Evolutionary conservation across 2,329 filamentous ascomycete genomes (phyloP), one percentile per base, ranked within the genome.

Genomic region (Arthroderma uncinatum): DNA sequence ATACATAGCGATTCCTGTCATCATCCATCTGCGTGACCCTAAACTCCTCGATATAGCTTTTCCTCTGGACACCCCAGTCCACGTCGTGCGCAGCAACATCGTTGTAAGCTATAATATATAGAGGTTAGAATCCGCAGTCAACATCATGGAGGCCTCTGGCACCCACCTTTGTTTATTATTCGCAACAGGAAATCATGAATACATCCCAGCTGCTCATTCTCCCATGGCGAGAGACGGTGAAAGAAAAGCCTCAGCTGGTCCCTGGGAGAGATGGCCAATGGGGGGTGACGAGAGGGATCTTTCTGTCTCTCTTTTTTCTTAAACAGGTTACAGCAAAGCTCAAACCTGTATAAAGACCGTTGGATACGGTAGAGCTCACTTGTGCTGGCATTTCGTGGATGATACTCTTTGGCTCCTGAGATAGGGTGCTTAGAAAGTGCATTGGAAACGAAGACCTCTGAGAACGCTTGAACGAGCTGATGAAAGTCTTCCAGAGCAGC

Each of bases 281-380:
- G n/a, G n/a, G 12, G 12, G 14, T 34, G 16, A n/a, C n/a, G n/a
- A n/a, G n/a, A n/a, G n/a, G n/a, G n/a, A n/a, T n/a, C n/a, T n/a
- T n/a, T n/a, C n/a, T n/a, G n/a, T 28, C 19, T 33, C 28, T 30
- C n/a, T 2, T 19, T 1, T 4, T 44, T 19, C 30, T 44, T 53
- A 48, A 61, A 60, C 25, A 62, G 14, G 16, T 56, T 44, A 40
- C 57, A 59, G 44, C 58, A 62, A 36, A 61, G 30, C 21, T 62
- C 60, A 25, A 58, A 58, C 39, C 60, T 53, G 50, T 61, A 61
- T 14, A 62, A 57, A 3, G 60, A 57, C 36, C 54, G 53, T n/a
- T 56, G 55, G 28, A 62, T 58, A n/a, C 60, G 60, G 28, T 37
- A 53, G 8, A 6, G 10, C n/a, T 53, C 48, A 16, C 48, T 8